Conservation (phyloP, 805 yeast species). For the Nakazawaea peltata region DNA sequence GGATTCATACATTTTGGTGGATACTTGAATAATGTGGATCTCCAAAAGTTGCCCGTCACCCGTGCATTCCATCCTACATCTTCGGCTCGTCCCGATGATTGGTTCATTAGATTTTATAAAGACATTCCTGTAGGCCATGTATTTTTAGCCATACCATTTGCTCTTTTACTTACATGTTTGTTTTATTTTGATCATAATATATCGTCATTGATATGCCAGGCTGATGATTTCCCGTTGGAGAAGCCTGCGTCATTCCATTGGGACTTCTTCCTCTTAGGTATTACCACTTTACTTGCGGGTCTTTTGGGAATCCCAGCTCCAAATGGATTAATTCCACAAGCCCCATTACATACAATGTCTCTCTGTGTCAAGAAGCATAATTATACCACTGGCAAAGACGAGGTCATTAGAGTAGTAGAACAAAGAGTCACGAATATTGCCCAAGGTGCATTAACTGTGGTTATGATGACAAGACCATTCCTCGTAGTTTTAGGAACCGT, state of each 20-base stretch:
- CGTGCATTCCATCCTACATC: conserved; percentile 71
- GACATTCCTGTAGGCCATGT: conserved; percentile 63
- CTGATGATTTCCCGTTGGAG: conserved; percentile 65
- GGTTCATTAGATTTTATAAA: conserved; percentile 75
- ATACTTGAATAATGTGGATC: conserved; percentile 42
- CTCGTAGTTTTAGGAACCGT: conserved; percentile 71
- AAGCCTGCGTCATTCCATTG: conserved; percentile 92
- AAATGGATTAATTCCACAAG: conserved; percentile 94
- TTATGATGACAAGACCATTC: conserved; percentile 86
- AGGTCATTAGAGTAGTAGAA: conserved; percentile 62
- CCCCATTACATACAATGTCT: conserved; percentile 85
- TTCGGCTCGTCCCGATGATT: conserved; percentile 42
- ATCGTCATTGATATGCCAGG: conserved; percentile 88
- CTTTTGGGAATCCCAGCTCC: conserved; percentile 91
- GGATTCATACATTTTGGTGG: conserved; percentile 94
- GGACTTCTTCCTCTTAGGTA: conserved; percentile 79
- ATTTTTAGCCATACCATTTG: conserved; percentile 90
- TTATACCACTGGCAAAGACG: conserved; percentile 20
- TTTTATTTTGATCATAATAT: conserved; percentile 96
- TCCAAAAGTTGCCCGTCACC: conserved; percentile 62
- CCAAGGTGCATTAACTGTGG: conserved; percentile 80
- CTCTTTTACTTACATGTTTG: conserved; percentile 69
- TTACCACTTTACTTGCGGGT: conserved; percentile 84
- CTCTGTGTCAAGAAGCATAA: conserved; percentile 47
- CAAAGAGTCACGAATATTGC: conserved; percentile 79